Conservation (phyloP, 805 yeast genomes). For the Candida peoriensis region DNA sequence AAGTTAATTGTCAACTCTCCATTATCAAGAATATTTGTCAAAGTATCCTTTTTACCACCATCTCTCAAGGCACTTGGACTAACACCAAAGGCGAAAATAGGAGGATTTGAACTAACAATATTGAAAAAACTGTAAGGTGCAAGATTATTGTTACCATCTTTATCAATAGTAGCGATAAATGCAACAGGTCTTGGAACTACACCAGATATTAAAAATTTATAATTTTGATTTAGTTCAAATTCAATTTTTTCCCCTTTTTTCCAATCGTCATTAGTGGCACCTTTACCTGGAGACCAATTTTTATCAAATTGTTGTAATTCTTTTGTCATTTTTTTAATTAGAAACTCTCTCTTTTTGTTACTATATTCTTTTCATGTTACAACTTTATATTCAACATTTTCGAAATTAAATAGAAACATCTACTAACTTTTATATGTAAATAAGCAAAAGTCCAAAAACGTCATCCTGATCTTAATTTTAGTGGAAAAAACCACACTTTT, state of each 20-base stretch:
- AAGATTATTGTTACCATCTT: conserved; percentile 40
- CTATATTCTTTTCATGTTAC: too few relatives aligned
- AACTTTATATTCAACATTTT: too few relatives aligned
- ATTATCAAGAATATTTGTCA: conserved; percentile 41
- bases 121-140: conserved; percentile 54
- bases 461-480: too few relatives aligned
- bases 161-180: conserved; percentile 42
- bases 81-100: conserved; percentile 46
- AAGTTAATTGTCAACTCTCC: conserved; percentile 49
- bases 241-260: conserved; percentile 32
- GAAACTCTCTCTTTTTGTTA: too few relatives aligned
- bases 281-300: conserved; percentile 3
- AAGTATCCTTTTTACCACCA: conserved; percentile 42
- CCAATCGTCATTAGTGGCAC: conserved; percentile 2
- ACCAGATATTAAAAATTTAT: conserved; percentile 43
- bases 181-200: conserved; percentile 57
- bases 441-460: too few relatives aligned
- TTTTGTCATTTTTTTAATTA: background rate
- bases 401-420: too few relatives aligned
- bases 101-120: conserved; percentile 46
- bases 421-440: too few relatives aligned
- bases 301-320: background rate
- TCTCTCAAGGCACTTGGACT: conserved; percentile 27
- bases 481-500: too few relatives aligned
- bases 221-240: conserved; percentile 41